Evolutionary conservation across 345 rosid genomes (phyloP).

Genomic region (Arabidopsis thaliana): TAIR10.1 NC_003074.8:21457001-21457500

Average conservation of each 20-base stretch:
- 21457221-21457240: neutral
- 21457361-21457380: neutral
- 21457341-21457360: slow-evolving; percentile 12
- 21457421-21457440: slow-evolving; percentile 18
- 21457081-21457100: neutral
- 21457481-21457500: neutral
- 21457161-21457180: neutral
- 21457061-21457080: slow-evolving; percentile 18
- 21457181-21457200: neutral
- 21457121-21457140: neutral
- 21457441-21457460: neutral
- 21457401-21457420: slow-evolving; percentile 12
- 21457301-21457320: neutral
- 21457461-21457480: slow-evolving; percentile 4
- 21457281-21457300: neutral
- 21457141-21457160: neutral
- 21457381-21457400: neutral
- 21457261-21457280: neutral
- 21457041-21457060: slow-evolving; percentile 13
- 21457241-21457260: neutral
- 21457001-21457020: neutral
- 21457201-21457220: too few species aligned
- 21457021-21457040: neutral
- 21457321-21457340: neutral
- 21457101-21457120: neutral